Evolutionary conservation across 2,329 filamentous ascomycete genomes (phyloP), one percentile per base, ranked within the genome.

Genomic region (Chrysoporthe puriensis): DNA sequence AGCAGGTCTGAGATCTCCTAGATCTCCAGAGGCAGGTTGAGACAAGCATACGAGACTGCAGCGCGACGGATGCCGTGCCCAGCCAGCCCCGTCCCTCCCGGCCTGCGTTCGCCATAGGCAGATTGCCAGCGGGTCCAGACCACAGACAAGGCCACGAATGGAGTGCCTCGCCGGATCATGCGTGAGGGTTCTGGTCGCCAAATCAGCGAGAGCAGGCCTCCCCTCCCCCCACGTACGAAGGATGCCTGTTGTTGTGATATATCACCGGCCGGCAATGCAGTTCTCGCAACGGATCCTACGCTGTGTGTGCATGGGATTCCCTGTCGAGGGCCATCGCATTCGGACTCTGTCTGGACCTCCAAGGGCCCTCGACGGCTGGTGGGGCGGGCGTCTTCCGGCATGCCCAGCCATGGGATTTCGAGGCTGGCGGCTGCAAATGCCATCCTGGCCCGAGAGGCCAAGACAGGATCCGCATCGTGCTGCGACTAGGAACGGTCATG

Each of bases 71-170:
- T 32, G 50, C 26, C 50, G 50, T 32, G 50, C 50, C 21, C 50
- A 14, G 50, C 26, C 21, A 26, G 50, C 26, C 21, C 50, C 50
- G 50, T 54, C 50, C 50, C 32, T 50, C 42, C 32, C 26, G 63
- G 42, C 56, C 42, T 52, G 48, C 62, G 58, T 21, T 32, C 60
- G 52, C 40, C 63, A 61, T 32, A 21, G 34, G 57, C 40, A 44
- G 58, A 43, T 32, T 32, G 21, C 36, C 43, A 46, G 34, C 46
- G 36, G 7, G n/a, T 54, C 34, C 16, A 14, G n/a, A 40, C 34
- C 34, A 36, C 36, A 14, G 36, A 46, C 62, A 56, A 64, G 62
- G 62, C 62, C 62, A 64, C 62, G 62, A 64, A 64, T 64, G 26
- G 40, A 57, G 40, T 46, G 52, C 50, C 46, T 46, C 5, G 36